phyloP scores from a whole-genome alignment of 345 rosid species.

The Aurinia saxatilis region DNA sequence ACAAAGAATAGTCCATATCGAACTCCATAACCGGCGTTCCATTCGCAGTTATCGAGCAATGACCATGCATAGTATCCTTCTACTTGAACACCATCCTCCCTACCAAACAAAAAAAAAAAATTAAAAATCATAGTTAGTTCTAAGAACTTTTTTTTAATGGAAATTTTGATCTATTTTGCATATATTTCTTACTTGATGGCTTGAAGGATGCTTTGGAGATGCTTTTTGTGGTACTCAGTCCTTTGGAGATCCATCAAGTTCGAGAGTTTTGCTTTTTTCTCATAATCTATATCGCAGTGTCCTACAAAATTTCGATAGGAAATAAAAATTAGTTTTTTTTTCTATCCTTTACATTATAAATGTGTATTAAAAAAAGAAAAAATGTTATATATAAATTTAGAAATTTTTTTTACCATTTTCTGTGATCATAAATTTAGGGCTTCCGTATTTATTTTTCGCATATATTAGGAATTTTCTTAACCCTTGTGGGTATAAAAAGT shows the following conservation, averaged over 20 bases:
- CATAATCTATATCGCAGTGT: slow-evolving; percentile 11
- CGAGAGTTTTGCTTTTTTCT: slow-evolving; percentile 13
- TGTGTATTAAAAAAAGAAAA: neutral
- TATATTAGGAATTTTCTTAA: slow-evolving; percentile 26
- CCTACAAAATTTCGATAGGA: neutral
- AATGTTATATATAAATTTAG: neutral
- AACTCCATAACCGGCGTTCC: slow-evolving; percentile 42
- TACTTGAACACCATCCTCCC: slow-evolving; percentile 40
- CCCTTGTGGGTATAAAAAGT: slow-evolving; percentile 35
- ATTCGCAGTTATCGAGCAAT: slow-evolving; percentile 50
- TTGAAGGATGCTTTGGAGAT: slow-evolving; percentile 16
- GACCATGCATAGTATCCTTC: slow-evolving; percentile 56
- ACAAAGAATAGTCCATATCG: slow-evolving; percentile 44
- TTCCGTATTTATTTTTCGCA: slow-evolving; percentile 26
- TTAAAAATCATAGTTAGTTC: neutral
- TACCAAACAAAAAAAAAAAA: no score
- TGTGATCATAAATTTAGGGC: slow-evolving; percentile 37
- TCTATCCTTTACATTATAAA: neutral
- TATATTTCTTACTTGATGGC: slow-evolving; percentile 15
- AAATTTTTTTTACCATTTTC: slow-evolving; percentile 39
- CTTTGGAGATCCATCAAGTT: slow-evolving; percentile 23
- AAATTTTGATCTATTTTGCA: neutral
- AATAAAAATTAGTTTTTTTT: neutral
- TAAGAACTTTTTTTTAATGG: neutral
- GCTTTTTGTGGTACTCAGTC: slow-evolving; percentile 19